Percentiles rank a stretch among this genome's conserved stretches.
Evolutionary conservation across 805 yeast species (phyloP).

Genomic region (Sugiyamaella chiloensis): DNA sequence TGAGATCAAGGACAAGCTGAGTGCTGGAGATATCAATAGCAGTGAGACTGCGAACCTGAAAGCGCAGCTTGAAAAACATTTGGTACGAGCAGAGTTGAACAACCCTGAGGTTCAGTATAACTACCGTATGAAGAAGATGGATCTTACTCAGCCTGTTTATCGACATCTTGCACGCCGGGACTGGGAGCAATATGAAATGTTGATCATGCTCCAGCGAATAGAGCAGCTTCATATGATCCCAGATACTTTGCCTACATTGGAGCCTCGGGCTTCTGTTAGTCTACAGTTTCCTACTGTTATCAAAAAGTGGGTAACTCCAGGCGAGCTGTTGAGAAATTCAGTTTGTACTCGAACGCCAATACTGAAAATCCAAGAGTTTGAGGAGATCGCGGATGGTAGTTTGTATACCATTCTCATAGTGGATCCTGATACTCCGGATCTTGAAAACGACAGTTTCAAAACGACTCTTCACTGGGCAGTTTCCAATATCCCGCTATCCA

Average conservation of each 20-base stretch:
- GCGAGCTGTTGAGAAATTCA: constrained; percentile 65
- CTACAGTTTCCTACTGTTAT: constrained; percentile 68
- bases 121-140: constrained; percentile 48
- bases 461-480: constrained; percentile 79
- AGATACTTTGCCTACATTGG: constrained; percentile 87
- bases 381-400: constrained; percentile 43
- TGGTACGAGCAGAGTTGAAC: constrained; percentile 60
- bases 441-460: constrained; percentile 60
- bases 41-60: constrained; percentile 25
- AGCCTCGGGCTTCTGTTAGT: constrained; percentile 72
- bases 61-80: constrained; percentile 31
- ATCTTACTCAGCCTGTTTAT: constrained; percentile 75
- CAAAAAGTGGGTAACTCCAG: constrained; percentile 72
- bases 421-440: constrained; percentile 88
- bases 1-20: constrained; percentile 33
- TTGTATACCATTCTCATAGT: constrained; percentile 76
- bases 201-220: constrained; percentile 86
- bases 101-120: constrained; percentile 87
- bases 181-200: constrained; percentile 69
- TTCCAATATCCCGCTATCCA: constrained; percentile 58
- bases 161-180: constrained; percentile 61
- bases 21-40: constrained; percentile 14
- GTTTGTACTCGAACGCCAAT: constrained; percentile 77
- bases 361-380: constrained; percentile 72
- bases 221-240: constrained; percentile 86